phyloP scores from a whole-genome alignment of 176 grass and related monocot genomes.

The Alopecurus myosuroides region DNA sequence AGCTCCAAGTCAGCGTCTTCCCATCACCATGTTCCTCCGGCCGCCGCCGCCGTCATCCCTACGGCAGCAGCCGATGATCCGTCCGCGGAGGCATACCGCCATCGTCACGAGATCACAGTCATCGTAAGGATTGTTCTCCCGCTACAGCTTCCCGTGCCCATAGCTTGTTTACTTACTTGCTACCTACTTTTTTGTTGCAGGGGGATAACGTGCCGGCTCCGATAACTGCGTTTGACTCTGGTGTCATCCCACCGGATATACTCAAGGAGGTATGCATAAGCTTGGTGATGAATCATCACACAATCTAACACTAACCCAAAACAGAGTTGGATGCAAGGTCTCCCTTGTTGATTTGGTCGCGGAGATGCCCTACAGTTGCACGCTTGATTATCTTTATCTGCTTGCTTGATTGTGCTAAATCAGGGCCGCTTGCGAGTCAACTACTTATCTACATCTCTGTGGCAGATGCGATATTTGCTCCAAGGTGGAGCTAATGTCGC shows the following conservation, averaged over 20 bases:
- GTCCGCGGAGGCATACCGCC: slow-evolving; percentile 67
- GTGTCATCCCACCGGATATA: slow-evolving; percentile 67
- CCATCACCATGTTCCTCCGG: slow-evolving; percentile 25
- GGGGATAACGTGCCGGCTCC: slow-evolving; percentile 83
- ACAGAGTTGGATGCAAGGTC: slow-evolving; percentile 12
- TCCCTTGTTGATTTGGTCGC: background rate
- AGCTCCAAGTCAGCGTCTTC: slow-evolving; percentile 22
- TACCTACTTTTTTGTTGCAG: slow-evolving; percentile 38
- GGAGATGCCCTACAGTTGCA: background rate
- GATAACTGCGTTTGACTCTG: slow-evolving; percentile 74
- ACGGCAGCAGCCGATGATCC: slow-evolving; percentile 14
- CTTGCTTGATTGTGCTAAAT: slow-evolving; percentile 43
- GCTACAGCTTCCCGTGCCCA: background rate
- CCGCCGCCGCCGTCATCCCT: background rate
- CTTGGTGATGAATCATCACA: slow-evolving; percentile 5
- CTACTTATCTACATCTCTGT: slow-evolving; percentile 74
- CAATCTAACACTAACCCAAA: slow-evolving; percentile 38
- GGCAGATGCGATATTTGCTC: slow-evolving; percentile 99
- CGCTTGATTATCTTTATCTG: slow-evolving; percentile 41
- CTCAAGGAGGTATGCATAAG: slow-evolving; percentile 83
- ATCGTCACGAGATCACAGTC: slow-evolving; percentile 82
- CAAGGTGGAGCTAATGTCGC: slow-evolving; percentile 94
- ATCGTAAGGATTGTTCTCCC: slow-evolving; percentile 39
- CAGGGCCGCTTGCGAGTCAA: slow-evolving; percentile 40
- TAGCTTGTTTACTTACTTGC: background rate